Conservation (phyloP, 2,329 filamentous ascomycete species). For the Colletotrichum echinochloae region DNA sequence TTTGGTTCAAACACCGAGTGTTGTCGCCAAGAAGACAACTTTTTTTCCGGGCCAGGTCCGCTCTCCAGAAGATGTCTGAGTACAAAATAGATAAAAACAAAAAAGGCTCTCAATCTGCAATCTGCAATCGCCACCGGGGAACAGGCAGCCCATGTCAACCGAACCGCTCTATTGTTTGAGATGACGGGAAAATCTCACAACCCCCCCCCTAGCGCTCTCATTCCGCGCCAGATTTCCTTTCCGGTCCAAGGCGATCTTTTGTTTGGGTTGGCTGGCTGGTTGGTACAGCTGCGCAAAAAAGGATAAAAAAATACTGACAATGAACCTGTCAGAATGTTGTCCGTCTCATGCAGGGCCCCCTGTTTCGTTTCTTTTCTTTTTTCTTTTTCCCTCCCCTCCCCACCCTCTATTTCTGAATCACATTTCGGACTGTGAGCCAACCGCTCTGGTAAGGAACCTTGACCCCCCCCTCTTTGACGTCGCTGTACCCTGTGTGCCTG, state of each 20-base stretch:
- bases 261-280: constrained; percentile 12
- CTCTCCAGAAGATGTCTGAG: too few species aligned
- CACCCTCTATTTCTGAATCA: constrained; percentile 27
- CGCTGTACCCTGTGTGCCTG: constrained; percentile 2
- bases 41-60: too few species aligned
- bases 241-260: background rate
- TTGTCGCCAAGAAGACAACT: background rate
- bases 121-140: constrained; percentile 9
- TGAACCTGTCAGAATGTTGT: constrained; percentile 33
- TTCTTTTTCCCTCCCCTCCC: too few species aligned
- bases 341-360: constrained; percentile 26
- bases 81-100: too few species aligned
- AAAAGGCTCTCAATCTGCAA: background rate
- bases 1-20: constrained; percentile 2
- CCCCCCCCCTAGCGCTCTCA: too few species aligned
- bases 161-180: constrained; percentile 22
- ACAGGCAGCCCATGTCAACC: background rate
- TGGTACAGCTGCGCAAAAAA: too few species aligned
- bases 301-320: constrained; percentile 4
- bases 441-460: constrained; percentile 9
- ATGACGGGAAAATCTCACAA: too few species aligned
- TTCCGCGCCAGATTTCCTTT: constrained; percentile 4
- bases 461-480: constrained; percentile 5
- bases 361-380: constrained; percentile 28
- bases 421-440: constrained; percentile 6